Percentiles rank a stretch among this genome's conserved stretches.
Evolutionary conservation across 164 flowering plant species (phyloP).

Genomic region (Berberis vulgaris): DNA sequence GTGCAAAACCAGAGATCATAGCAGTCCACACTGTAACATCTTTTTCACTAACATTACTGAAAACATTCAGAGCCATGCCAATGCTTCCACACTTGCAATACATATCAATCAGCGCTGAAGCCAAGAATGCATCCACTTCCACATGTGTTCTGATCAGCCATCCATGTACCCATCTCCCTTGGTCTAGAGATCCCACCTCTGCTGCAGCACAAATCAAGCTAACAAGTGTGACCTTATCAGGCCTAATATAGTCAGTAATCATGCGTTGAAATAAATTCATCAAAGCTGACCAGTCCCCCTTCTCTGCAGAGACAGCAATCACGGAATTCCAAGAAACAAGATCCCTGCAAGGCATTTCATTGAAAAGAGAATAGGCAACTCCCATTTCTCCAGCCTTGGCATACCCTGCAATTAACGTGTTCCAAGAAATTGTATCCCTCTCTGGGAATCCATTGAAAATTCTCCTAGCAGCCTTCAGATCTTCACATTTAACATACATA

Average conservation of each 20-base stretch:
- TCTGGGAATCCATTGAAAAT: conserved; percentile 23
- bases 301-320: conserved; percentile 34
- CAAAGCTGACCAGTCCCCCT: conserved; percentile 16
- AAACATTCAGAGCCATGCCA: conserved; percentile 29
- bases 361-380: conserved; percentile 21
- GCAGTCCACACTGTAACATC: conserved; percentile 52
- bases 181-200: conserved; percentile 22
- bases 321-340: conserved; percentile 48
- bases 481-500: conserved; percentile 45
- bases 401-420: conserved; percentile 40
- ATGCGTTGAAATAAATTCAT: conserved; percentile 22
- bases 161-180: conserved; percentile 42
- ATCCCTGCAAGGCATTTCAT: conserved; percentile 36
- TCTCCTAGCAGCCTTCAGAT: conserved; percentile 27
- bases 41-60: conserved; percentile 18
- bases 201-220: conserved; percentile 27
- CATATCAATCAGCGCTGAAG: conserved; percentile 45
- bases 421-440: conserved; percentile 47
- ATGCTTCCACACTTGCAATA: conserved; percentile 52
- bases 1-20: conserved; percentile 47
- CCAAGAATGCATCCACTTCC: conserved; percentile 29
- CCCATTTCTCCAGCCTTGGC: conserved; percentile 34
- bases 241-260: conserved; percentile 21
- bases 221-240: conserved; percentile 30
- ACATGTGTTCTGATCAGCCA: conserved; percentile 21